Evolutionary conservation across 805 yeast genomes (phyloP), one percentile per base, ranked within the genome.

Genomic region (Teunomyces kruisii): DNA sequence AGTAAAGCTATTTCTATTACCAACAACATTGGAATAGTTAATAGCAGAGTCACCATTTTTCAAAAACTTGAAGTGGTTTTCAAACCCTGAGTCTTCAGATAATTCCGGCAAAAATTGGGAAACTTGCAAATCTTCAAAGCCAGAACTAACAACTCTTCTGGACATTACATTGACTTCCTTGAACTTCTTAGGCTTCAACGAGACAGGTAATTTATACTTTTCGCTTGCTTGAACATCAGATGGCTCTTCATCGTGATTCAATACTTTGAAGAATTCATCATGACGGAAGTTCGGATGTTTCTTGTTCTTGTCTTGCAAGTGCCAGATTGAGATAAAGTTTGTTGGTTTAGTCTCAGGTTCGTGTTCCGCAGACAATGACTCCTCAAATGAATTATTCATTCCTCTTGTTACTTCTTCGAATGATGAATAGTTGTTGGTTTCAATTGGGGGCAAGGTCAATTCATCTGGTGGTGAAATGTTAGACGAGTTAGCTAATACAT

Each of bases 41-140:
- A 51, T 38, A 10, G 42, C 16, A 9, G 58, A 47, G 22, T 51
- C 46, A 24, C 52, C 51, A 28, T 48, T 47, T 32, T 53, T 53
- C 43, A 73, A 63, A 14, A 61, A 61, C 24, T 60, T 59, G 54
- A 77, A 75, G 37, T 74, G 75, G 39, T 61, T 59, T 39, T 67
- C 79, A 55, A 77, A 72, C 12, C 76, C 80, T 2, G 81, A 75
- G 36, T 75, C 76, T 29, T 66, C 67, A 1, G 79, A 69, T 22
- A 75, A 40, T 48, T 78, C 78, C 3, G 81, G 81, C 40, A 78
- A 62, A 32, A 70, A 63, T 45, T 67, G 63, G 16, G 72, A 69
- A 1, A 67, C 67, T 26, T 75, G 57, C 24, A 74, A 52, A 36
- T 73, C 78, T 40, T 70, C 73, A 47, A 60, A 55, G 15, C 68